Conservation (phyloP, 768 basidiomycete species). For the Naganishia vaughanmartiniae region DNA sequence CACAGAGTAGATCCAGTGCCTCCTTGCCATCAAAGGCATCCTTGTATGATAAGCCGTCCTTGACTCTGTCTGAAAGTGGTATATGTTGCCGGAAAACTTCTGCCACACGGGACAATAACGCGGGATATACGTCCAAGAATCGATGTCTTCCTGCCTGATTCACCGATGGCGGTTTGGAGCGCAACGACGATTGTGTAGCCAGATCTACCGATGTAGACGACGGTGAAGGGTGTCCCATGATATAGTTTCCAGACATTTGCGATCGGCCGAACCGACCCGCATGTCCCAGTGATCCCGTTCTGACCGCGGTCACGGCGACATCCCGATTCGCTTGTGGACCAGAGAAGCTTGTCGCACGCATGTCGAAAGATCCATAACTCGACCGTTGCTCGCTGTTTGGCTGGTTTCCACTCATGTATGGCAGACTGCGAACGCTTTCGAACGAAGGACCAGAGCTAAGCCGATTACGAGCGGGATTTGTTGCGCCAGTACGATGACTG, state of each 20-base stretch:
- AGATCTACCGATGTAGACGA: conserved; percentile 38
- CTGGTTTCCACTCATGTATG: conserved; percentile 22
- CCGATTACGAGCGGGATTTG: conserved; percentile 24
- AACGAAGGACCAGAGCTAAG: conserved; percentile 43
- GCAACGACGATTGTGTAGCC: conserved; percentile 41
- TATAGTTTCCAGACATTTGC: conserved; percentile 21
- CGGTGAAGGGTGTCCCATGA: conserved; percentile 36
- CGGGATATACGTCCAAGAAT: conserved; percentile 74
- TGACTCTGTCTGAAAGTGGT: conserved; percentile 70
- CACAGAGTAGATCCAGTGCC: conserved; percentile 93
- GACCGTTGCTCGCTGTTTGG: conserved; percentile 21
- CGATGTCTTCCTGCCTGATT: conserved; percentile 61
- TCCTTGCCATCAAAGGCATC: conserved; percentile 95
- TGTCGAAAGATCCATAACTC: conserved; percentile 34
- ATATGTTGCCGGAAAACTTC: conserved; percentile 87
- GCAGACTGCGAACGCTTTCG: conserved; percentile 46
- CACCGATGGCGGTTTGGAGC: conserved; percentile 49
- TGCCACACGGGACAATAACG: conserved; percentile 87
- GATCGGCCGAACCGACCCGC: conserved; percentile 26
- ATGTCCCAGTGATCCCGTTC: conserved; percentile 45
- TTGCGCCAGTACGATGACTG: conserved; percentile 31
- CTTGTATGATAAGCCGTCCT: conserved; percentile 94
- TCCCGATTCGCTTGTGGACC: conserved; percentile 38
- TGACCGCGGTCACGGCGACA: conserved; percentile 38
- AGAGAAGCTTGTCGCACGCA: conserved; percentile 47